Conservation (phyloP, 2,329 filamentous ascomycete genomes). For the Tympanopsis confertula region DNA sequence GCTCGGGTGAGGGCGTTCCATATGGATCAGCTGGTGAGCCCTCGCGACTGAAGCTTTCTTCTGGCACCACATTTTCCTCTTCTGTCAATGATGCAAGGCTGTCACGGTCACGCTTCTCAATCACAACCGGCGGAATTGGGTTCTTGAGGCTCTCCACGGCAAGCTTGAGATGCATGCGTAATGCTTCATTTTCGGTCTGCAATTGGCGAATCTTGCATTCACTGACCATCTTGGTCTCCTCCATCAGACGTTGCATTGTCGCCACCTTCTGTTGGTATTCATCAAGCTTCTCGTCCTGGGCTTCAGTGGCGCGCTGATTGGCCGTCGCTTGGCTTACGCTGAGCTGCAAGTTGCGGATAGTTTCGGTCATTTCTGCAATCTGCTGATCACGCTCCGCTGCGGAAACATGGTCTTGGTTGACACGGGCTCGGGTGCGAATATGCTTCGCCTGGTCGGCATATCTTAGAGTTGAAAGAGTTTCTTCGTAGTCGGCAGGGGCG, state of each 20-base stretch:
- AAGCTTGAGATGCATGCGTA: constrained; percentile 77
- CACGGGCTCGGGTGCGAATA: constrained; percentile 83
- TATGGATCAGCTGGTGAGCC: no score
- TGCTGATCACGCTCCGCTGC: constrained; percentile 89
- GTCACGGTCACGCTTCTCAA: constrained; percentile 9
- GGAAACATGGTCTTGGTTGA: constrained; percentile 91
- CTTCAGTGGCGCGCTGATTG: constrained; percentile 65
- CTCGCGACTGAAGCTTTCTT: background rate
- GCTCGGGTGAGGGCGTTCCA: no score
- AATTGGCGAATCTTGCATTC: constrained; percentile 89
- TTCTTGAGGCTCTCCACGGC: constrained; percentile 81
- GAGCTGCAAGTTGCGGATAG: constrained; percentile 77
- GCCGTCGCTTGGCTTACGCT: constrained; percentile 53
- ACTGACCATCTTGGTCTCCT: constrained; percentile 78
- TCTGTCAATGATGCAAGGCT: background rate
- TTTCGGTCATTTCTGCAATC: constrained; percentile 87
- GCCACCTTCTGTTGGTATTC: constrained; percentile 88
- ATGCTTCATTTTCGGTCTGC: constrained; percentile 78
- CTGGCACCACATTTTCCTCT: no score
- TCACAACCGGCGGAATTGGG: constrained; percentile 54
- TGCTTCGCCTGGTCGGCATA: constrained; percentile 97
- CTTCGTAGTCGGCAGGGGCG: constrained; percentile 88
- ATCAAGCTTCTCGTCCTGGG: constrained; percentile 74
- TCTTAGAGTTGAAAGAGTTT: constrained; percentile 87
- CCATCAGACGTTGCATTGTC: constrained; percentile 89